Evolutionary conservation across 2,329 filamentous ascomycete species (phyloP), one percentile per base, ranked within the genome.

Genomic region (Calonectria multiphialidica): DNA sequence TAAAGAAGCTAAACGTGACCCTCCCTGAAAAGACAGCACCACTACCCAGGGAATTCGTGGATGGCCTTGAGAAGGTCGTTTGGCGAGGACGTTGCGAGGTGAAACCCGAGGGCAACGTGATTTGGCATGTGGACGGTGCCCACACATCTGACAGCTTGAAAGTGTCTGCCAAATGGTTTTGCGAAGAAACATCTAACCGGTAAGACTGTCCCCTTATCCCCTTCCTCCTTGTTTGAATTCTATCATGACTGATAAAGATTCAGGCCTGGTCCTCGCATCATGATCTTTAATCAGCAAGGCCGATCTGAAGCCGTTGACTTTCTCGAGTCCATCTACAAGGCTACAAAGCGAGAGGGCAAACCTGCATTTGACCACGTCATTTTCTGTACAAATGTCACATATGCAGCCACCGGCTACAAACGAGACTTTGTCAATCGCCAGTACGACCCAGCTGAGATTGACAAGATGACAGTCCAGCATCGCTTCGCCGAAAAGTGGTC

Each of bases 61-160:
- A 89, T 16, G 97, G 95, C 0, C 86, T 99, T 1, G 92, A 96
- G 80, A 85, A 90, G 76, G 93, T 95, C 2, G 90, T 91, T 3
- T 94, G 95, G 86, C 90, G 95, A 47, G 97, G 96, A 5, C 90
- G 97, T 55, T 98, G 96, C 80, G 90, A 93, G 75, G 84, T 88
- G 47, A 90, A 89, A 77, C 76, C 83, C 4, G 89, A 91, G 72
- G 87, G 86, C 3, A 79, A 80, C 2, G 86, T 98, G 6, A 88
- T 88, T 18, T 99, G 96, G 96, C 93, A 96, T 80, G 90, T 99
- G 23, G 97, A 99, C 80, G 96, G 97, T 10, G 97, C 95, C 2
- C 97, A 99, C 83, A 99, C 96, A 0, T 88, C 93, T 4, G 96
- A 98, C 81, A 98, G 95, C 81, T 93, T 99, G 67, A 90, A 93